Conservation (phyloP, 2,329 filamentous ascomycete genomes). For the Stemphylium vesicarium region DNA sequence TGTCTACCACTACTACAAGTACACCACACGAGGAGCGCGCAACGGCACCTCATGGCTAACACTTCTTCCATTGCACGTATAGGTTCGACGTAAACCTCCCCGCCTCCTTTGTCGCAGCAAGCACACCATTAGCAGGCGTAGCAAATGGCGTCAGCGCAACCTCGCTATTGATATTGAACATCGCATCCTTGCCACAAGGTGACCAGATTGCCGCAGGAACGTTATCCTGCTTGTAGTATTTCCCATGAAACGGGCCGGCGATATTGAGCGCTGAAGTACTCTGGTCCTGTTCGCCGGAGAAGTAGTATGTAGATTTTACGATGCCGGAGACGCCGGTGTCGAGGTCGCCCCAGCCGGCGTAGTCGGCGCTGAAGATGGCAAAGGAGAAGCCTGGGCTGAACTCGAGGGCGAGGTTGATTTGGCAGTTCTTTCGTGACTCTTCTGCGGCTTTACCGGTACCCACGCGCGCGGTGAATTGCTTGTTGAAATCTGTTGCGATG, state of each 20-base stretch:
- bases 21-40: not conserved
- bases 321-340: conserved; percentile 44
- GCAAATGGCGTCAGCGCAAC: conserved; percentile 37
- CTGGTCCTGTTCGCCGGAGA: conserved; percentile 42
- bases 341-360: conserved; percentile 45
- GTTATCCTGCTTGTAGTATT: conserved; percentile 56
- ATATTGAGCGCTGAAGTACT: conserved; percentile 32
- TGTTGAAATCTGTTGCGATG: conserved; percentile 35
- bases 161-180: conserved; percentile 43
- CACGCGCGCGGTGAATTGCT: conserved; percentile 41
- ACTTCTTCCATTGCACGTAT: conserved; percentile 44
- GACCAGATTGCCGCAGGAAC: conserved; percentile 37
- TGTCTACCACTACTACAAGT: not conserved
- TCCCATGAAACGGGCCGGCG: conserved; percentile 51
- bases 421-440: conserved; percentile 48
- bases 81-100: conserved; percentile 35
- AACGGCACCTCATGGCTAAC: conserved; percentile 20
- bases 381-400: conserved; percentile 48
- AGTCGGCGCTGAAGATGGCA: conserved; percentile 44
- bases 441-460: conserved; percentile 29
- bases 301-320: conserved; percentile 47
- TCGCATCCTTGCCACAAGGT: conserved; percentile 34
- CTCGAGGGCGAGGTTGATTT: conserved; percentile 44
- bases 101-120: conserved; percentile 35
- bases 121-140: conserved; percentile 27